Evolutionary conservation across 805 yeast genomes (phyloP), one percentile per base, ranked within the genome.

Genomic region (Dipodascus albidus): DNA sequence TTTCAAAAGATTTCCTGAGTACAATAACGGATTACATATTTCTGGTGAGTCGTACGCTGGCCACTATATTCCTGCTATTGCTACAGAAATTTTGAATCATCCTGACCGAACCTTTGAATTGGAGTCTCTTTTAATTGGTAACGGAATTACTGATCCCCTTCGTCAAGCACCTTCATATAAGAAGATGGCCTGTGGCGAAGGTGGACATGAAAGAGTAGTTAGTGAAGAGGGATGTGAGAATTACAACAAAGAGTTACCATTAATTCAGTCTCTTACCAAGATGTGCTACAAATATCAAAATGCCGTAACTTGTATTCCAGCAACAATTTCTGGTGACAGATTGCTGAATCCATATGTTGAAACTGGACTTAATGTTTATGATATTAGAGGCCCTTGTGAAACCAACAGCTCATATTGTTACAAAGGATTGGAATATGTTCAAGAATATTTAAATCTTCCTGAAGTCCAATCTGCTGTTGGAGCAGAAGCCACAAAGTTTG

Each of bases 1-100:
- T 72, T 91, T 83, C 76, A 79, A 82, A 66, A 81, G 82, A 62
- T 88, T 87, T 75, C 95, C 96, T 35, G 78, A 87, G 63, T 81
- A 81, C 66, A 68, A 75, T 53, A 49, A 55, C 54, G 75, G 75
- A 50, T 85, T 89, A 78, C 96, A 88, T 68, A 85, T 89, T 66
- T 84, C 96, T 48, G 96, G 96, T 60, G 96, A 89, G 67, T 85
- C 95, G 6, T 89, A 90, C 64, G 96, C 91, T 19, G 96, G 97
- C 51, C 95, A 88, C 65, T 90, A 91, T 70, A 85, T 90, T 59
- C 99, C 99, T 20, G 86, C 78, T 8, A 86, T 80, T 62, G 83
- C 83, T 20, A 73, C 75, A 42, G 81, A 78, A 56, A 77, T 80
- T 52, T 58, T 72, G 70, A 70, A 60, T 56, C 76, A 64, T 60